Conservation (phyloP, 2,329 filamentous ascomycete species). For the Phyllosticta capitalensis region DNA sequence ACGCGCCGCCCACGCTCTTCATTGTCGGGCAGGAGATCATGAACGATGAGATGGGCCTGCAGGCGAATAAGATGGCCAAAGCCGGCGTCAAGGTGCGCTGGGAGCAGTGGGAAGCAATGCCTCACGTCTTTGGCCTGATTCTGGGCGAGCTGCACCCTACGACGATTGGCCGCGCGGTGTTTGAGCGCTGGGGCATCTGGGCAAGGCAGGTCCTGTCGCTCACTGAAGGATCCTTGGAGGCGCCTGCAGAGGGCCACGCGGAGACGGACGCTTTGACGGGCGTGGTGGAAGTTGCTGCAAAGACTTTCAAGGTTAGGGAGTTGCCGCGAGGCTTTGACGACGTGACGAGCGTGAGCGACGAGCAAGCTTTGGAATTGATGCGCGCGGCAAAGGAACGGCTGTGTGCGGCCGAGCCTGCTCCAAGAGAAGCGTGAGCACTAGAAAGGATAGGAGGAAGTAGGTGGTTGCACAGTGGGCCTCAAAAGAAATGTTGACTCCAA, state of each 20-base stretch:
- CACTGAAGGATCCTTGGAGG: constrained; percentile 7
- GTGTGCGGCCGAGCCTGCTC: background rate
- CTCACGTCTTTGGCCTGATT: constrained; percentile 53
- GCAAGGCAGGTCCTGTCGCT: constrained; percentile 20
- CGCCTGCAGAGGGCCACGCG: background rate
- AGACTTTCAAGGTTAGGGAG: constrained; percentile 19
- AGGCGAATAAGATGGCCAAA: constrained; percentile 45
- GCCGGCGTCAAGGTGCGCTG: constrained; percentile 55
- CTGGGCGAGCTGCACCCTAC: constrained; percentile 24
- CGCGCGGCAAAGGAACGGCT: constrained; percentile 10
- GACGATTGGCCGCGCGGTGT: constrained; percentile 19
- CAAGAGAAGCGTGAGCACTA: background rate
- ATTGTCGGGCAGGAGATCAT: constrained; percentile 63
- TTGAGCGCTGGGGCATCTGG: constrained; percentile 28
- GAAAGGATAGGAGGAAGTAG: background rate
- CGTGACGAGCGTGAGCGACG: constrained; percentile 23
- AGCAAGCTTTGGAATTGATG: constrained; percentile 24
- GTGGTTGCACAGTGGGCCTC: no score
- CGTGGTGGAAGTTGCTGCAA: constrained; percentile 22
- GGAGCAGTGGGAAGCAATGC: constrained; percentile 72
- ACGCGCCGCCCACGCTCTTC: constrained; percentile 57
- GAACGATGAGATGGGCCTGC: constrained; percentile 54
- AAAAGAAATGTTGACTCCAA: no score
- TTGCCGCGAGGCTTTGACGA: constrained; percentile 18
- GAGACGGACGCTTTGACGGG: constrained; percentile 13